Evolutionary conservation across 148 eudicot genomes (phyloP).

Genomic region (Heliosperma pusillum): DNA sequence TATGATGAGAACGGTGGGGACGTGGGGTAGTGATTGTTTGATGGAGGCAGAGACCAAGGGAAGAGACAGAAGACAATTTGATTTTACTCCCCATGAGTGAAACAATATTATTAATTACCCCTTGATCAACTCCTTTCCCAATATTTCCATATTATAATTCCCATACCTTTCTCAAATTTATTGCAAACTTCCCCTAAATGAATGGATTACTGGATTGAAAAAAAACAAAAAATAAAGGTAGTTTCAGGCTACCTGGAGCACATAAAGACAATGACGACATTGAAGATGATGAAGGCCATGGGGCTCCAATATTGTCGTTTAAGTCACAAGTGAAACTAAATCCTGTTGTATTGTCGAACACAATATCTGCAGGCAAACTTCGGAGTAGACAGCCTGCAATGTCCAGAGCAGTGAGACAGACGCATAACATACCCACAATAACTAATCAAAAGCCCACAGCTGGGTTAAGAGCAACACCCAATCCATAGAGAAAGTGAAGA

Average conservation of each 20-base stretch:
- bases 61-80: background rate
- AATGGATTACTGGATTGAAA: background rate
- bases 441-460: background rate
- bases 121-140: background rate
- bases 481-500: background rate
- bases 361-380: constrained; percentile 83
- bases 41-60: background rate
- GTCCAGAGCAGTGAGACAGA: constrained; percentile 11
- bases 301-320: constrained; percentile 87
- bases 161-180: background rate
- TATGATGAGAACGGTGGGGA: no score
- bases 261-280: constrained; percentile 81
- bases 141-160: background rate
- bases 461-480: background rate
- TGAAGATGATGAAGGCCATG: constrained; percentile 94
- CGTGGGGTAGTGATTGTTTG: background rate
- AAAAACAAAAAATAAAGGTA: background rate
- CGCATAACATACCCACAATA: background rate
- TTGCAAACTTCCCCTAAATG: background rate
- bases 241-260: constrained; percentile 75
- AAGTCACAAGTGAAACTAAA: constrained; percentile 89
- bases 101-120: background rate
- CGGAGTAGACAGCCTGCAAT: constrained; percentile 82
- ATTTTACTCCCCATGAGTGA: background rate
- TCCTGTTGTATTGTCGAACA: constrained; percentile 73